Evolutionary conservation across 2,329 filamentous ascomycete genomes (phyloP).

Genomic region (Malbranchea cinnamomea): DNA sequence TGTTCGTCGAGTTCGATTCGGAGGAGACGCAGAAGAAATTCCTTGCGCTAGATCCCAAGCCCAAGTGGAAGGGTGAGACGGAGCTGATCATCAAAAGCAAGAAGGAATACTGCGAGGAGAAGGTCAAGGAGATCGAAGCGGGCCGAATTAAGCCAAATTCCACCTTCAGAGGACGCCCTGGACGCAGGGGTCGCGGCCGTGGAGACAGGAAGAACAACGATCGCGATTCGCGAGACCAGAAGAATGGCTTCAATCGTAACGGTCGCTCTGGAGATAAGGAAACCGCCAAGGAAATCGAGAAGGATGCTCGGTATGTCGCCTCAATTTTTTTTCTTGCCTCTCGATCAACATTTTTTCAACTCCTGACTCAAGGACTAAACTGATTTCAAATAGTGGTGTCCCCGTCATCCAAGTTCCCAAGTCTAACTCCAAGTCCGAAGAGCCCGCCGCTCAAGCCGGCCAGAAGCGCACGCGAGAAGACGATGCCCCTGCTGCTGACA

Average conservation of each 20-base stretch:
- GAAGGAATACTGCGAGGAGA: slow-evolving; percentile 69
- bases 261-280: slow-evolving; percentile 7
- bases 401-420: slow-evolving; percentile 27
- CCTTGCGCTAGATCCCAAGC: slow-evolving; percentile 61
- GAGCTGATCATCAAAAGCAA: slow-evolving; percentile 76
- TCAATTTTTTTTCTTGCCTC: slow-evolving; percentile 3
- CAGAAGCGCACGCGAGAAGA: slow-evolving; percentile 35
- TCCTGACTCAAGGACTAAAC: slow-evolving; percentile 1
- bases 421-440: slow-evolving; percentile 6
- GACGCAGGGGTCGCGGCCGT: slow-evolving; percentile 29
- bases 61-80: slow-evolving; percentile 61
- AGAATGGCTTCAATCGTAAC: slow-evolving; percentile 24
- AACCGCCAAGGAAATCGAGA: slow-evolving; percentile 20
- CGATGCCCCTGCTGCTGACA: slow-evolving; percentile 8
- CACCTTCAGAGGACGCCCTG: slow-evolving; percentile 28
- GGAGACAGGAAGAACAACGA: slow-evolving; percentile 17
- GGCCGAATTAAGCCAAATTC: slow-evolving; percentile 54
- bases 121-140: slow-evolving; percentile 54
- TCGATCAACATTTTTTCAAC: too few relatives aligned
- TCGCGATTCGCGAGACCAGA: slow-evolving; percentile 31
- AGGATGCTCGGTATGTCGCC: slow-evolving; percentile 27
- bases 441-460: slow-evolving; percentile 11
- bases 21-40: slow-evolving; percentile 71
- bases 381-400: slow-evolving; percentile 22
- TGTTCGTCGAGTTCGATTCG: slow-evolving; percentile 81